Percentiles rank a stretch among this genome's conserved stretches.
These are phyloP conservation scores for Penicillium bovifimosum DNA, from an alignment of 495 filamentous ascomycete species.

Conservation along the genomic window DNA sequence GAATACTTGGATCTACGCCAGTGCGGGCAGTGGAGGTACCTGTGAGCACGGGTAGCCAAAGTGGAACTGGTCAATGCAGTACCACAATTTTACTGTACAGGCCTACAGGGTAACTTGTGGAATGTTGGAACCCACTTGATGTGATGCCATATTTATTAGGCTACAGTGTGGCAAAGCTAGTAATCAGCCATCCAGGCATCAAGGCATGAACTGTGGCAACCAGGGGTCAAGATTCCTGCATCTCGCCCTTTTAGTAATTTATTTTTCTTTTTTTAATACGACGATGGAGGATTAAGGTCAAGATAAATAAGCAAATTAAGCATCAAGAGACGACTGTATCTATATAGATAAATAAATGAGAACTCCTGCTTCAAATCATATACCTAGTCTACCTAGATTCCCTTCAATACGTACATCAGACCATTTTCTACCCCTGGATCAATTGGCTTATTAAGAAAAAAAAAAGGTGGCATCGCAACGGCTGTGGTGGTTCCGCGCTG, in stretches of 20 bases:
- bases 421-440: not conserved
- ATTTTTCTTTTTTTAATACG: not conserved
- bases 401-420: too few relatives aligned
- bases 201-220: conserved; percentile 2
- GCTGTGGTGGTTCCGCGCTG: conserved; percentile 37
- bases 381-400: too few relatives aligned
- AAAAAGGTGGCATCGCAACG: conserved; percentile 14
- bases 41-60: conserved; percentile 7
- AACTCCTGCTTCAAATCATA: too few relatives aligned
- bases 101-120: not conserved
- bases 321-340: not conserved
- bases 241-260: not conserved
- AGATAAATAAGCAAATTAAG: not conserved
- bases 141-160: not conserved
- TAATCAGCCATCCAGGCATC: not conserved
- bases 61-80: conserved; percentile 1
- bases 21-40: conserved; percentile 9
- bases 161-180: not conserved
- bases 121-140: too few relatives aligned
- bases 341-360: not conserved
- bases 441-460: conserved; percentile 20
- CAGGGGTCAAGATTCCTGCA: not conserved
- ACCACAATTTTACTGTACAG: not conserved
- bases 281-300: not conserved
- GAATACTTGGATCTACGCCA: conserved; percentile 11